phyloP scores from a whole-genome alignment of 2,329 filamentous ascomycete species.

The Cordyceps cateniannulata region DNA sequence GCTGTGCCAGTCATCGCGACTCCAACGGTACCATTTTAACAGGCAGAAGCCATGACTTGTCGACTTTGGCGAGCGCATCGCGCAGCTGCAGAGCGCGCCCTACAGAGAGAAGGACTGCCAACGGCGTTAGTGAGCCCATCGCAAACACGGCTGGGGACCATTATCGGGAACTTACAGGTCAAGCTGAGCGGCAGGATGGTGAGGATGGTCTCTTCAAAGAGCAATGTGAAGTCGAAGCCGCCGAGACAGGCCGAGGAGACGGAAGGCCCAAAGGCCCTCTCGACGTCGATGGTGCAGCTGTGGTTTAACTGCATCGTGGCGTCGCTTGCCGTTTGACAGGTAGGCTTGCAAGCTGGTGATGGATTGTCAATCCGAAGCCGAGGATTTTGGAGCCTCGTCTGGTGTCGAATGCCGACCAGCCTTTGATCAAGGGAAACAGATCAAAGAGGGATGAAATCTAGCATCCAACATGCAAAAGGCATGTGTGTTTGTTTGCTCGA shows the following conservation, averaged over 20 bases:
- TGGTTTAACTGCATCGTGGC: constrained; percentile 1
- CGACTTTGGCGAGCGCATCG: constrained; percentile 1
- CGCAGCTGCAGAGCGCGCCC: constrained; percentile 13
- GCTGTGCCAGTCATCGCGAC: too few species aligned
- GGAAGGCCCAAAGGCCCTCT: constrained; percentile 16
- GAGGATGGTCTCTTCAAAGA: constrained; percentile 23
- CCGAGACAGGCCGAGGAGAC: constrained; percentile 17
- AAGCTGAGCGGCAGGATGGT: constrained; percentile 18
- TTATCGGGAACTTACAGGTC: constrained; percentile 11
- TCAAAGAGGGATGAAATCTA: background rate
- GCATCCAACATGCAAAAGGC: background rate
- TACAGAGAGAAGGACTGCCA: background rate
- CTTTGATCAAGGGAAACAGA: background rate
- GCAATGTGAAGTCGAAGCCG: constrained; percentile 24
- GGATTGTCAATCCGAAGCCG: background rate
- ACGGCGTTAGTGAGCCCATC: background rate
- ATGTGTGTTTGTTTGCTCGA: background rate
- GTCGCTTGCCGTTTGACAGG: background rate
- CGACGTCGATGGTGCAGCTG: constrained; percentile 5
- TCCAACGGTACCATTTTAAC: background rate
- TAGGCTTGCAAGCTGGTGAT: background rate
- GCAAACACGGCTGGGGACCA: too few species aligned
- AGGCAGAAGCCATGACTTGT: constrained; percentile 5
- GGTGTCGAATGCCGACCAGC: background rate
- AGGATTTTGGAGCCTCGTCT: background rate